phyloP scores from a whole-genome alignment of 2,329 filamentous ascomycete species.

The Mollisia scopiformis region DNA sequence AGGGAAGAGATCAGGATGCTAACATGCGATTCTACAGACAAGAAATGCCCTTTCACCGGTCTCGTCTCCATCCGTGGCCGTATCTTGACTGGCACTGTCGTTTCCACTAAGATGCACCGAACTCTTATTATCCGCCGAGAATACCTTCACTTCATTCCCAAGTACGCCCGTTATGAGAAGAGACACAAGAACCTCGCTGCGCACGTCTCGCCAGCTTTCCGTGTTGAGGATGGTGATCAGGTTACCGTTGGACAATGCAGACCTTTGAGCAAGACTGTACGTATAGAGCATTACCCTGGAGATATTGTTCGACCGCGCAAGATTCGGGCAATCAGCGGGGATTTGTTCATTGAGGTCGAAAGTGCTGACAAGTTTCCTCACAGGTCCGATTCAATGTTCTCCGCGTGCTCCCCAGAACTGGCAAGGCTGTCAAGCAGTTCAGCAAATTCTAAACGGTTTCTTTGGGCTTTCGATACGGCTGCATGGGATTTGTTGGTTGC shows the following conservation, averaged over 20 bases:
- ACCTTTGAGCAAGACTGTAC: slow-evolving; percentile 98
- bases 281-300: slow-evolving; percentile 43
- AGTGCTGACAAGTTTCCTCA: slow-evolving; percentile 20
- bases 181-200: slow-evolving; percentile 99
- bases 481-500: slow-evolving; percentile 38
- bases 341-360: not conserved
- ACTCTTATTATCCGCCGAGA: slow-evolving; percentile 99
- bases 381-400: slow-evolving; percentile 99
- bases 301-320: not conserved
- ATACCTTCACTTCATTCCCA: slow-evolving; percentile 99
- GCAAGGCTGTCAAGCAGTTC: slow-evolving; percentile 98
- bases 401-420: slow-evolving; percentile 94
- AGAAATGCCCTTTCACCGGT: slow-evolving; percentile 99
- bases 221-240: slow-evolving; percentile 99
- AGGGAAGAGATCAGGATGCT: slow-evolving; percentile 20
- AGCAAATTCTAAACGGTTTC: slow-evolving; percentile 83
- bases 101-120: slow-evolving; percentile 99
- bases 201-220: slow-evolving; percentile 99
- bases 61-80: slow-evolving; percentile 99
- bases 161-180: slow-evolving; percentile 99
- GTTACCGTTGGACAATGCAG: slow-evolving; percentile 99
- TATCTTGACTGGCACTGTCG: slow-evolving; percentile 99
- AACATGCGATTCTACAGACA: slow-evolving; percentile 65
- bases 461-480: slow-evolving; percentile 34
- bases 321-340: not conserved